Evolutionary conservation across 371 early-diverging fungal genomes (phyloP).

Genomic region (Apophysomyces ossiformis): DNA sequence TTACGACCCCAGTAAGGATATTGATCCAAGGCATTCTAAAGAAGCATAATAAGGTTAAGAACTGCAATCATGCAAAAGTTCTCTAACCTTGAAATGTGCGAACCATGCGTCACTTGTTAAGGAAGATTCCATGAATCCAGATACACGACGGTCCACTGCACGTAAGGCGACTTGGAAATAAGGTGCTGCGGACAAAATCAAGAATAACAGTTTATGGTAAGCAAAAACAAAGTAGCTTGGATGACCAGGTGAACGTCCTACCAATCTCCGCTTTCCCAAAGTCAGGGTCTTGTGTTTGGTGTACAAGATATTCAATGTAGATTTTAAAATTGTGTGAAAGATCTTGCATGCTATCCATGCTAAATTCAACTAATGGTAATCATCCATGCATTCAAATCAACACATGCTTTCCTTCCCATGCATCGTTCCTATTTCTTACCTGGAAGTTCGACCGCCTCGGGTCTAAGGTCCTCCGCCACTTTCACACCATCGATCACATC

Average conservation of each 20-base stretch:
- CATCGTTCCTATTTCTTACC: constrained; percentile 4
- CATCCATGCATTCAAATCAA: not conserved
- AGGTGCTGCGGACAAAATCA: constrained; percentile 14
- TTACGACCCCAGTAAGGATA: constrained; percentile 17
- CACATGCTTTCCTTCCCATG: not conserved
- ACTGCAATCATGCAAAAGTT: not conserved
- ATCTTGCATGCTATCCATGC: constrained; percentile 17
- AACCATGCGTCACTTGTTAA: constrained; percentile 29
- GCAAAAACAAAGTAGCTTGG: no score
- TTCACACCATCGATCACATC: constrained; percentile 27
- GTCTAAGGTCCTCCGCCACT: not conserved
- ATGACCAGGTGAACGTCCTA: not conserved
- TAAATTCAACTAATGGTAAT: constrained; percentile 19
- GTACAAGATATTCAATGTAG: constrained; percentile 25
- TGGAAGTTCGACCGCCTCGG: constrained; percentile 13
- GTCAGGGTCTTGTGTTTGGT: constrained; percentile 14
- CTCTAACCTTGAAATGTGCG: constrained; percentile 25
- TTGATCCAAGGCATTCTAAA: constrained; percentile 24
- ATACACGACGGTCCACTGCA: constrained; percentile 23
- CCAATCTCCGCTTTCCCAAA: not conserved
- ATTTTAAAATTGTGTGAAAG: constrained; percentile 23
- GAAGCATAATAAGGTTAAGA: not conserved
- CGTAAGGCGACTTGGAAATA: constrained; percentile 18
- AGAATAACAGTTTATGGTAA: not conserved
- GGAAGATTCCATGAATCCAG: constrained; percentile 19